These are phyloP conservation scores for Pyronema domesticum DNA, from an alignment of 495 filamentous ascomycete genomes.

Conservation along the genomic window DNA sequence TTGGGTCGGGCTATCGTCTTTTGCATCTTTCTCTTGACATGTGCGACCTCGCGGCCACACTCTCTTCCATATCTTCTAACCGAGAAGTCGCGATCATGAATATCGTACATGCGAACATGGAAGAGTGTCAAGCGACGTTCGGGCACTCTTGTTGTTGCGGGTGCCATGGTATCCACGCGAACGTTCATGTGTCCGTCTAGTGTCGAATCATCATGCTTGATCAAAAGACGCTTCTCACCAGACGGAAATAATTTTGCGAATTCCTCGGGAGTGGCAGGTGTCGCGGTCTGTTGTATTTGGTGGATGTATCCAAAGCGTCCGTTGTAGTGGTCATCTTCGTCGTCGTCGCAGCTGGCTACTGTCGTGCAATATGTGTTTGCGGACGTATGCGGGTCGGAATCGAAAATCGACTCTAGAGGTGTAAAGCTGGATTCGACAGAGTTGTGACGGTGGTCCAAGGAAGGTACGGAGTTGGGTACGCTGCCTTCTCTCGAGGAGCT, in stretches of 20 bases:
- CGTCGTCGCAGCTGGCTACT: constrained; percentile 44
- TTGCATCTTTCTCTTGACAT: constrained; percentile 49
- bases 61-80: constrained; percentile 81
- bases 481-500: constrained; percentile 18
- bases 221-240: constrained; percentile 47
- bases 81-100: constrained; percentile 73
- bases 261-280: constrained; percentile 58
- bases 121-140: constrained; percentile 66
- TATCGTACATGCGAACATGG: constrained; percentile 88
- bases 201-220: constrained; percentile 83
- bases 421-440: constrained; percentile 19
- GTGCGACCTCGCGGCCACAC: constrained; percentile 84
- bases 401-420: constrained; percentile 16
- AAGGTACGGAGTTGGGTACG: constrained; percentile 21
- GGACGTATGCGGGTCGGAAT: constrained; percentile 39
- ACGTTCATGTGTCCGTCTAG: constrained; percentile 96
- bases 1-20: constrained; percentile 31
- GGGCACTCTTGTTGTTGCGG: constrained; percentile 23
- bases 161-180: constrained; percentile 63
- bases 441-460: constrained; percentile 21
- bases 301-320: constrained; percentile 27
- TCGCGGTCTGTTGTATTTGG: constrained; percentile 29
- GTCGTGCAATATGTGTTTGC: constrained; percentile 69
- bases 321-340: constrained; percentile 36
- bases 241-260: constrained; percentile 84